Base-by-base conservation (phyloP, 2,329 filamentous ascomycete genomes). In the Hypoxylon sp. region DNA sequence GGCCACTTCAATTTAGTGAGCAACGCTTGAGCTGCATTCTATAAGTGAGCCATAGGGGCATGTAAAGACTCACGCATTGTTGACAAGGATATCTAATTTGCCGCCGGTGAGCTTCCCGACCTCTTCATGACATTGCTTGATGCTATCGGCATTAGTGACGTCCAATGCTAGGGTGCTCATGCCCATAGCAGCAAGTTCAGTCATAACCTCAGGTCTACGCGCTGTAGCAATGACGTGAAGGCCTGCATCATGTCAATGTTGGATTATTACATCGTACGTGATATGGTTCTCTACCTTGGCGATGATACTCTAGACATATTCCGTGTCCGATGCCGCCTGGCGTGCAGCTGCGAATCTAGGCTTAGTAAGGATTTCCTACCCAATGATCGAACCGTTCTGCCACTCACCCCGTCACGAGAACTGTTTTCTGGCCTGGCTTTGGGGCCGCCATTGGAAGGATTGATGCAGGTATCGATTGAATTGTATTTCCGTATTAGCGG, bases 301-400 rank as follows among this genome's bases (percentile, higher is more conserved):
- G 78, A 42, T 88, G 83, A 57, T 88, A 89, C 68, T 87, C 86
- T 1, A 83, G 73, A 14, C 84, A 86, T 10, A 89, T 61, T 2
- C 84, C 84, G 73, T 87, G 82, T 42, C 87, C 87, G 64, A 89
- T 89, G 31, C 87, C 87, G 13, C 87, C 87, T 1, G 87, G 85
- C 6, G 87, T 85, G 74, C 87, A 89, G 13, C 87, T 89, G 51
- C 33, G 40, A 55, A 64, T 37, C 31, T 4, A 42, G 10, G 8
- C 17, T 68, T 37, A 63, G 60, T 22, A 11, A 27, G 10, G 35
- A 2, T 35, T 5, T 10, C 10, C 5, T n/a, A 30, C n/a, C 27
- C 27, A 10, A 31, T 13, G 48, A 14, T 17, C 8, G 5, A 20
- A 27, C 22, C 27, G 25, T 22, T n/a, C 1, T 7, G 2, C 5